Percentiles rank a stretch among this genome's conserved stretches.
Conservation (phyloP, 768 basidiomycete genomes). For the Pholiota microspora region DNA sequence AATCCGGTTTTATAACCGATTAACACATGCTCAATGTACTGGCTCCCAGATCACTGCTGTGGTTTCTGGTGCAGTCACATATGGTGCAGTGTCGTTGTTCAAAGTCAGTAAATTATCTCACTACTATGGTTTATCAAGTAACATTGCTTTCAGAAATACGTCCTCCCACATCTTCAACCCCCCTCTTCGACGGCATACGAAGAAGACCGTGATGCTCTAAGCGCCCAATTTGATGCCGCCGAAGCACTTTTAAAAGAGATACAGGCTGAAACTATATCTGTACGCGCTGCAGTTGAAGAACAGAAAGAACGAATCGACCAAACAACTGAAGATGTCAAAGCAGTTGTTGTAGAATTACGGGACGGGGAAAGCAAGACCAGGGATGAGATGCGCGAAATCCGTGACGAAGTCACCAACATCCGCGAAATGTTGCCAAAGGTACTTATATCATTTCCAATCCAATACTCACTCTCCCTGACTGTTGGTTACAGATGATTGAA, state of each 20-base stretch:
- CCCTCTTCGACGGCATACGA: slow-evolving; percentile 89
- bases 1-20: not conserved
- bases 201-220: slow-evolving; percentile 79
- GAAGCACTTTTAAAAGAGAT: slow-evolving; percentile 81
- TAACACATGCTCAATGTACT: slow-evolving; percentile 23
- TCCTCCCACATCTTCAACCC: slow-evolving; percentile 87
- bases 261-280: slow-evolving; percentile 70
- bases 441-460: slow-evolving; percentile 13
- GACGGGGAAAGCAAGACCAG: slow-evolving; percentile 76
- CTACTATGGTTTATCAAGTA: not conserved
- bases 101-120: slow-evolving; percentile 48
- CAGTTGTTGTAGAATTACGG: slow-evolving; percentile 70
- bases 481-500: slow-evolving; percentile 79
- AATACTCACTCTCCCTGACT: slow-evolving; percentile 3
- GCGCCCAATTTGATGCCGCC: slow-evolving; percentile 87
- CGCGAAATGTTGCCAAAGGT: slow-evolving; percentile 95
- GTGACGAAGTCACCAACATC: slow-evolving; percentile 87
- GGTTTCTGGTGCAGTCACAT: slow-evolving; percentile 81
- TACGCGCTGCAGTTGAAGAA: slow-evolving; percentile 70
- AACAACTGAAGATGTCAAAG: slow-evolving; percentile 70
- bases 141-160: slow-evolving; percentile 66
- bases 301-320: slow-evolving; percentile 73
- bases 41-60: slow-evolving; percentile 81
- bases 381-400: slow-evolving; percentile 88
- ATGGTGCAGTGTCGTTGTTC: slow-evolving; percentile 78